Evolutionary conservation across 768 basidiomycete genomes (phyloP).

Genomic region (Pleurotus citrinopileatus): DNA sequence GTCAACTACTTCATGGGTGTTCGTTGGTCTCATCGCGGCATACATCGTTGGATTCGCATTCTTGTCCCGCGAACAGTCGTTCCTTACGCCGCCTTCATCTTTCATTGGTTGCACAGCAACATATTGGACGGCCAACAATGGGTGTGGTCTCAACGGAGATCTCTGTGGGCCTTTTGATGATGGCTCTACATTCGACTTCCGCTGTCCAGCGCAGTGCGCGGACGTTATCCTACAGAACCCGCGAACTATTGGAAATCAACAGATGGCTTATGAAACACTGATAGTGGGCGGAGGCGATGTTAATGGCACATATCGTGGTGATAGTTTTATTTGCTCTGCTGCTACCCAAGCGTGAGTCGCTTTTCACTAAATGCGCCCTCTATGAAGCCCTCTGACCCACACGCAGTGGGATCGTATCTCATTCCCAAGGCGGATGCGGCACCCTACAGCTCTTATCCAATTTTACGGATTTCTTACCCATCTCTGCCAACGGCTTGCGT

Average conservation of each 20-base stretch:
- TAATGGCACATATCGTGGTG: slow-evolving; percentile 73
- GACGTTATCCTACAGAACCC: slow-evolving; percentile 68
- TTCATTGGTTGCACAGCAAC: slow-evolving; percentile 68
- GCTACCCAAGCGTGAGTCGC: slow-evolving; percentile 72
- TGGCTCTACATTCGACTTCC: slow-evolving; percentile 58
- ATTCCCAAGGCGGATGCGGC: slow-evolving; percentile 75
- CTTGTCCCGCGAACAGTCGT: slow-evolving; percentile 70
- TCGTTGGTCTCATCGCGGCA: slow-evolving; percentile 49
- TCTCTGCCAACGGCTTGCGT: slow-evolving; percentile 55
- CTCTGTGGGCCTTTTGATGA: slow-evolving; percentile 64
- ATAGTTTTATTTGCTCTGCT: slow-evolving; percentile 82
- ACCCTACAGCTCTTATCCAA: slow-evolving; percentile 67
- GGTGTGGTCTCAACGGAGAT: slow-evolving; percentile 71
- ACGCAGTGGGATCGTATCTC: slow-evolving; percentile 58
- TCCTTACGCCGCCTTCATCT: slow-evolving; percentile 59
- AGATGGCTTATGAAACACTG: slow-evolving; percentile 67
- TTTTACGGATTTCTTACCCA: slow-evolving; percentile 66
- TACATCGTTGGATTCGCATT: slow-evolving; percentile 77
- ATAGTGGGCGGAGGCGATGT: slow-evolving; percentile 84
- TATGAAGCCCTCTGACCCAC: slow-evolving; percentile 12
- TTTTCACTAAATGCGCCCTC: slow-evolving; percentile 6
- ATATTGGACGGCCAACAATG: slow-evolving; percentile 67
- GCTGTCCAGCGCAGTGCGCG: slow-evolving; percentile 75
- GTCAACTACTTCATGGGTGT: slow-evolving; percentile 50
- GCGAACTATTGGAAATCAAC: slow-evolving; percentile 64